Evolutionary conservation across 768 basidiomycete species (phyloP).

Genomic region (Rhizopogon vesiculosus): DNA sequence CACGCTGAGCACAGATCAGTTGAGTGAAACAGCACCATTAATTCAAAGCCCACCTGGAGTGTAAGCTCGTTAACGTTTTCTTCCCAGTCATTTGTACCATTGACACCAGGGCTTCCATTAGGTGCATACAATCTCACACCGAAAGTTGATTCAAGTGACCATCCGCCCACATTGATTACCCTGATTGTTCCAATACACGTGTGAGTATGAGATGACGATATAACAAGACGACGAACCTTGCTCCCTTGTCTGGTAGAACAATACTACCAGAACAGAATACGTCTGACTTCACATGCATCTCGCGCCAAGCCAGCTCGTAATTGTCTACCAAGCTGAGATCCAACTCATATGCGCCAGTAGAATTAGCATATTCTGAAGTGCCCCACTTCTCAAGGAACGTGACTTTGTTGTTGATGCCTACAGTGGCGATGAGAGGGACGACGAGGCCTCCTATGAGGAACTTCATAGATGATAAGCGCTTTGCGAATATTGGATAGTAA

Average conservation of each 20-base stretch:
- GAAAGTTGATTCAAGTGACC: constrained; percentile 68
- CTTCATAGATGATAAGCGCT: constrained; percentile 17
- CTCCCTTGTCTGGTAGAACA: constrained; percentile 71
- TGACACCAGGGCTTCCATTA: constrained; percentile 60
- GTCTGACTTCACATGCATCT: constrained; percentile 72
- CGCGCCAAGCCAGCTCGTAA: constrained; percentile 54
- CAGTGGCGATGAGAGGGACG: constrained; percentile 68
- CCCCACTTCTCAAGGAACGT: constrained; percentile 74
- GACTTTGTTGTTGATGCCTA: constrained; percentile 80
- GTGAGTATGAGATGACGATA: neutral
- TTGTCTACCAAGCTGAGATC: constrained; percentile 53
- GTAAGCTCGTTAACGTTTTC: constrained; percentile 54
- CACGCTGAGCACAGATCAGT: constrained; percentile 32
- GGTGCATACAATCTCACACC: constrained; percentile 74
- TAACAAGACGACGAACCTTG: constrained; percentile 8
- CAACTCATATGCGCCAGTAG: constrained; percentile 77
- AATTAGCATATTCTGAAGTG: constrained; percentile 55
- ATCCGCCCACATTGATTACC: constrained; percentile 29
- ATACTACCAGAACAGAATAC: constrained; percentile 77
- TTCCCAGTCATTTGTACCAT: constrained; percentile 78
- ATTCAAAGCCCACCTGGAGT: constrained; percentile 47
- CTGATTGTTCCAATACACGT: neutral
- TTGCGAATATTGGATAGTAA: neutral
- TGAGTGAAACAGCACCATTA: neutral
- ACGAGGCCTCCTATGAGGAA: constrained; percentile 54